Base-by-base conservation (phyloP, 2,329 filamentous ascomycete species). In the Claviceps monticola region DNA sequence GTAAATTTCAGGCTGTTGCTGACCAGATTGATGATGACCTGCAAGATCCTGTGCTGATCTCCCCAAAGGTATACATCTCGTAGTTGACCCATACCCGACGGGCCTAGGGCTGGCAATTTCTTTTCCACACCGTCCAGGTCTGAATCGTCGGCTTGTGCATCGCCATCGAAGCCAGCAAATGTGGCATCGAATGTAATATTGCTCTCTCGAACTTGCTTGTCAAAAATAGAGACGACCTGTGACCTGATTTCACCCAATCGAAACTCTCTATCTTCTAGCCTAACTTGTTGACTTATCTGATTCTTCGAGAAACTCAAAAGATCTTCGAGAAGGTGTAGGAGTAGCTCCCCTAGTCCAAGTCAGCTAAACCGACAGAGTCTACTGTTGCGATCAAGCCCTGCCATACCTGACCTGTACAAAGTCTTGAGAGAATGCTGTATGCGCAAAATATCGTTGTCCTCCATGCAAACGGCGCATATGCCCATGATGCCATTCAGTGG, bases 1-100 rank as follows among this genome's bases (percentile, higher is more conserved):
- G 90, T 95, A 61, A 96, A 95, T 64, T 96, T 96, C 44, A 95
- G 71, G 64, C 85, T 88, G 69, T 96, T 96, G 66, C 86, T 90
- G 46, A 95, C 88, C 36, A 96, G 73, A 62, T 95, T 95, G 71
- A 94, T 95, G 46, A 95, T 79, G n/a, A 95, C 86, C 64, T 95
- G 90, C 26, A 95, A 70, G 41, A 95, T 93, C 45, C 90, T 77
- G 61, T 95, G 88, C 58, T 93, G 86, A 60, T 96, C 90, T n/a
- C 90, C 90, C 81, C 87, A 93, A 1, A 96, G 71, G 49, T 86
- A 83, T 83, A 94, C 90, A 56, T 95, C 88, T 62, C 86, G 87
- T 23, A 95, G 66, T 17, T 83, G 74, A 9, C 84, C 84, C 3
- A 79, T 64, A 4, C 84, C 84, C 34, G 74, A 71, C 1, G 83